Evolutionary conservation across 495 filamentous ascomycete genomes (phyloP), one percentile per base, ranked within the genome.

Genomic region (Achaetomiella virescens): DNA sequence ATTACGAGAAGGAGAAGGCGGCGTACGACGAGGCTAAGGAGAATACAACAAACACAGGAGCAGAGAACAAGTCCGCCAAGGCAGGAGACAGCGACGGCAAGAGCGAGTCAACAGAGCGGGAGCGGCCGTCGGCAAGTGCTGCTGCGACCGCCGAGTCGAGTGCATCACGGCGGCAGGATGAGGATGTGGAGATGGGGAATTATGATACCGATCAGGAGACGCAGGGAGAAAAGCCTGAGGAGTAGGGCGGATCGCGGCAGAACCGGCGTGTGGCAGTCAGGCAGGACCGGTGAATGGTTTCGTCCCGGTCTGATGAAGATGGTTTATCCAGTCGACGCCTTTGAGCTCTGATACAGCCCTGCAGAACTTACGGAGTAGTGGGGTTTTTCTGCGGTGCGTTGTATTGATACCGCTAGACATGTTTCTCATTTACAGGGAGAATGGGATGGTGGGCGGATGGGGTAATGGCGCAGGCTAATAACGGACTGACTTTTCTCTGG

Each of bases 171-270:
- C 50, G 52, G 36, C 52, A 56, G 37, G 66, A 71, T 52, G 71
- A 75, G 52, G 74, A 77, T 54, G 66, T 74, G 9, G 70, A 77
- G 61, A 77, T 77, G 74, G 64, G 29, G 11, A 66, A 70, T 21
- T 68, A 72, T 36, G 70, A 70, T 45, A 67, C 66, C 6, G 69
- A 72, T 25, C 64, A 67, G 48, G 68, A 70, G 60, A 70, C 68
- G 21, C 61, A 64, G 40, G 48, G 50, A 8, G 67, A 66, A n/a
- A 59, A 65, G 57, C 33, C 59, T 1, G 64, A 63, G 42, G 58
- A 64, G 55, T 62, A 66, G 57, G 0, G 25, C 37, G 9, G 27
- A 31, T 31, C 9, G 27, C 9, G 27, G 27, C 27, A 31, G 27
- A 31, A 31, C 27, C 27, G 9, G 27, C 9, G 27, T 9, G 27